Evolutionary conservation across 352 stramenopile genomes (phyloP).

Genomic region (Globisporangium echinulatum): DNA sequence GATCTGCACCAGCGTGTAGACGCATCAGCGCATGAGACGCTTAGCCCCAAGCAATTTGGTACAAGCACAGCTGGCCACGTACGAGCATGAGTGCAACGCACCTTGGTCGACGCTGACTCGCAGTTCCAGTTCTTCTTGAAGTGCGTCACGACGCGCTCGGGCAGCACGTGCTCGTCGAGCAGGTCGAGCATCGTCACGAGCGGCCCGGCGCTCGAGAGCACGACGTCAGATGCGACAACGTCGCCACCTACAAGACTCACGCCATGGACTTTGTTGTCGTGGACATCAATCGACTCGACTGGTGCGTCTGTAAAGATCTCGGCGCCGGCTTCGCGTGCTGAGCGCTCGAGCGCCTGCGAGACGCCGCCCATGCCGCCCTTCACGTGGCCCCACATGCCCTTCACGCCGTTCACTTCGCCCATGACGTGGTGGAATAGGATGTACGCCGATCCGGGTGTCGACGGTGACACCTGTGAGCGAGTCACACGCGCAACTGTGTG

Average conservation of each 20-base stretch:
- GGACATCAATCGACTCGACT: slow-evolving; percentile 60
- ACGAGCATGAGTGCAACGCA: slow-evolving; percentile 8
- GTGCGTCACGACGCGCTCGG: slow-evolving; percentile 52
- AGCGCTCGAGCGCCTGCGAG: slow-evolving; percentile 55
- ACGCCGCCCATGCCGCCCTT: slow-evolving; percentile 86
- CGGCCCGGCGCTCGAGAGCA: slow-evolving; percentile 83
- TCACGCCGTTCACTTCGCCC: slow-evolving; percentile 85
- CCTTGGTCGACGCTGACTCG: slow-evolving; percentile 76
- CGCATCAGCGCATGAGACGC: neutral
- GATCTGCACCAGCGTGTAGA: slow-evolving; percentile 43
- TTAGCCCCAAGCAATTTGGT: too few species aligned
- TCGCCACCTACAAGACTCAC: slow-evolving; percentile 59
- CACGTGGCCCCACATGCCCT: slow-evolving; percentile 87
- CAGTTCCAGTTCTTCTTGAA: slow-evolving; percentile 79
- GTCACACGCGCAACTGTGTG: neutral
- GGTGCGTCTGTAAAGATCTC: slow-evolving; percentile 63
- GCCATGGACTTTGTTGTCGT: slow-evolving; percentile 35
- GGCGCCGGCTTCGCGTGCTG: slow-evolving; percentile 53
- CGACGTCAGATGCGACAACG: slow-evolving; percentile 37
- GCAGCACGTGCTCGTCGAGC: slow-evolving; percentile 47
- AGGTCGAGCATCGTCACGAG: slow-evolving; percentile 80
- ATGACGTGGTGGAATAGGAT: slow-evolving; percentile 91
- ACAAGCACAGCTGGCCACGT: too few species aligned
- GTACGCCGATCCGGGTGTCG: slow-evolving; percentile 82
- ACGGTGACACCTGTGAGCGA: slow-evolving; percentile 54